Conservation (phyloP, 2,329 filamentous ascomycete genomes). For the Dendryphion nanum region DNA sequence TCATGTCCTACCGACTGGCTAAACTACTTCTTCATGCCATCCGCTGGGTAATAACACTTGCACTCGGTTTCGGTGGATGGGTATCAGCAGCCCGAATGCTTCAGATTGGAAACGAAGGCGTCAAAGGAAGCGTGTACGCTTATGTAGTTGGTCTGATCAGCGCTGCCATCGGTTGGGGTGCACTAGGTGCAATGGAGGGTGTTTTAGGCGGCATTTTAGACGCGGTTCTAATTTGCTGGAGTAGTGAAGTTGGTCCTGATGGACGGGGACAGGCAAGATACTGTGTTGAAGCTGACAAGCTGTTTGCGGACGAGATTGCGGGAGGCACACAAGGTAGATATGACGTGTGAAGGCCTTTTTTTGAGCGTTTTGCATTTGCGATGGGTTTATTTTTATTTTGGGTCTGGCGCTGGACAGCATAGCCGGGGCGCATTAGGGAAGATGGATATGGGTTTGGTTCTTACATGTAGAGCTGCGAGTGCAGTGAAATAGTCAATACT, state of each 20-base stretch:
- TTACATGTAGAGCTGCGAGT: no score
- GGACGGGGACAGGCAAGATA: conserved; percentile 70
- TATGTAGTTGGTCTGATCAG: conserved; percentile 92
- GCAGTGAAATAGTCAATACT: no score
- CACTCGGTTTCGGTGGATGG: conserved; percentile 94
- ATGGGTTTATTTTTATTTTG: no score
- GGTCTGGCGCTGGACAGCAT: no score
- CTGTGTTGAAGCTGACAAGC: conserved; percentile 84
- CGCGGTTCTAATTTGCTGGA: conserved; percentile 89
- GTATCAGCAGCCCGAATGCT: conserved; percentile 85
- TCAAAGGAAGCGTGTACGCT: conserved; percentile 82
- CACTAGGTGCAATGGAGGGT: conserved; percentile 87
- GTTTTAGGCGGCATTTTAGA: conserved; percentile 85
- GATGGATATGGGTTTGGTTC: no score
- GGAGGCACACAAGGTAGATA: conserved; percentile 22
- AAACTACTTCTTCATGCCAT: conserved; percentile 91
- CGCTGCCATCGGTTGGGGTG: conserved; percentile 90
- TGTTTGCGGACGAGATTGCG: conserved; percentile 65
- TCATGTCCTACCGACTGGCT: conserved; percentile 86
- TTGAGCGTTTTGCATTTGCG: no score
- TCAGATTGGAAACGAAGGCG: conserved; percentile 54
- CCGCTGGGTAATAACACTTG: conserved; percentile 85
- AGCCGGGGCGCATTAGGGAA: no score
- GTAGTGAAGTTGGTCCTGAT: conserved; percentile 63
- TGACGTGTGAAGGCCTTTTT: conserved; percentile 24